Percentiles rank a stretch among this genome's conserved stretches.
Conservation (phyloP, 139 green algal species). For the Chlorella sorokiniana region DNA sequence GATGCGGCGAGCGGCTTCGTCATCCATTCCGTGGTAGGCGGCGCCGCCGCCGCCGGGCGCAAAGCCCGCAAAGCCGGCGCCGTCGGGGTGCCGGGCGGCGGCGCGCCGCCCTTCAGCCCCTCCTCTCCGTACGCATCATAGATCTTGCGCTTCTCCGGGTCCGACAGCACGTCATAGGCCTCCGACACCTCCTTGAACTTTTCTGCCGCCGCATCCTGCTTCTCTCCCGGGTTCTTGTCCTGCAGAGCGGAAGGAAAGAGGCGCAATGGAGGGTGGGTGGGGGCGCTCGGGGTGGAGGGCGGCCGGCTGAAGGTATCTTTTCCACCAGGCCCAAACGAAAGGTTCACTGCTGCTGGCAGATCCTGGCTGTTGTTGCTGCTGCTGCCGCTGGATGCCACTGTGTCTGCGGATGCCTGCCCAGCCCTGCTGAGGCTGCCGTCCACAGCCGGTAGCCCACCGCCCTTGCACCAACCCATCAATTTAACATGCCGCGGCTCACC, state of each 20-base stretch:
- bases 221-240: constrained; percentile 18
- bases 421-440: no score
- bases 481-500: no score
- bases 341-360: no score
- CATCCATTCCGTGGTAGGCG: constrained; percentile 33
- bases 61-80: constrained; percentile 1
- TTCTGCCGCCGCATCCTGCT: constrained; percentile 47
- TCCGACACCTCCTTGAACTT: constrained; percentile 62
- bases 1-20: constrained; percentile 41
- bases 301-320: no score
- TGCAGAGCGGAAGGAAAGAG: not conserved
- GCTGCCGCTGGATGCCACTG: no score
- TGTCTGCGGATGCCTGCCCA: no score
- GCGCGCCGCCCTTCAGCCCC: constrained; percentile 75
- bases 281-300: no score
- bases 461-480: no score
- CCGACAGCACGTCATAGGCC: constrained; percentile 57
- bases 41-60: not conserved
- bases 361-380: no score
- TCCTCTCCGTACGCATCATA: constrained; percentile 98
- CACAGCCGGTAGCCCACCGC: no score
- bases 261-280: no score
- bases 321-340: no score
- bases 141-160: constrained; percentile 71
- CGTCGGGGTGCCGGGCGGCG: constrained; percentile 25